Evolutionary conservation across 208 protist species (phyloP), one percentile per base, ranked within the genome.

Genomic region (Wallacemonas collosoma): DNA sequence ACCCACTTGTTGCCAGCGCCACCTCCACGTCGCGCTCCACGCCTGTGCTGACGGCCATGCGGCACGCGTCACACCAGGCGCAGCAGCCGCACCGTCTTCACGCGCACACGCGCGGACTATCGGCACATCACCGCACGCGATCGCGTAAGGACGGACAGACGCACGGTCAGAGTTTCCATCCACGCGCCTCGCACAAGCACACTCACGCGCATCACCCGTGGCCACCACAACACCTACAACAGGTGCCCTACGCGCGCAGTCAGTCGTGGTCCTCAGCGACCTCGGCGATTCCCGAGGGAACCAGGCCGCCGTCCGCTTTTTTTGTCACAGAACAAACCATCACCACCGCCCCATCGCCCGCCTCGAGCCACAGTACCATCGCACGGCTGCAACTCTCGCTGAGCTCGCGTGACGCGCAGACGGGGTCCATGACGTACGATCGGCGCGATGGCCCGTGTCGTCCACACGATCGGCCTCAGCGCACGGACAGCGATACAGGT

Each of bases 361-460:
- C 55, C 55, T 60, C 55, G 48, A 53, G 15, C 48, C 15, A n/a
- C 48, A 53, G 48, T 53, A 53, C 15, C 48, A 15, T 53, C 48
- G 48, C 48, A 15, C 48, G 26, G 26, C 14, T 51, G 11, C 7
- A 51, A 8, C 11, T 8, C 11, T 51, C 47, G 47, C 47, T 15
- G 47, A 15, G 11, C 7, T 51, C 47, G 47, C 47, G 47, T 51
- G 47, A 26, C 26, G 26, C 26, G 26, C 26, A 26, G 26, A 26
- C 26, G 26, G 26, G 26, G 26, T 26, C 26, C 26, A 26, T 26
- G 26, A 26, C 26, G 26, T 26, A 26, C 26, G 26, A 26, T 26
- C 26, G 26, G 26, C 26, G 26, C 26, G 26, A 26, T 26, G 26
- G 26, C 26, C 26, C 26, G 26, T 26, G 26, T 26, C 26, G 26